Percentiles rank a stretch among this genome's conserved stretches.
These are phyloP conservation scores for Polymyxa betae DNA, from an alignment of 208 protist species.

Conservation along the genomic window DNA sequence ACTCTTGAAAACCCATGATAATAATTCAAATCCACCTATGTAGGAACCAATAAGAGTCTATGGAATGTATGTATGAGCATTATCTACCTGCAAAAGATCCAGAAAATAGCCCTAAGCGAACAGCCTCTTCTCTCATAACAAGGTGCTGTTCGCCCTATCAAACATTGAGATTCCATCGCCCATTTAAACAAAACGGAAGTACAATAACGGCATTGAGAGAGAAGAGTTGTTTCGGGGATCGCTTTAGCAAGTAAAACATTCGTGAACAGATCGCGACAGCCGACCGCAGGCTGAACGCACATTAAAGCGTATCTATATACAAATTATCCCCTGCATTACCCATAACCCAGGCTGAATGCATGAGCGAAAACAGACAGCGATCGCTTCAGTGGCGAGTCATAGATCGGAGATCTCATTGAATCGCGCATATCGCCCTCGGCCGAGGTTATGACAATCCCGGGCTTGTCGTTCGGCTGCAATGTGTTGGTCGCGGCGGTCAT, in stretches of 20 bases:
- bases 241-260: neutral
- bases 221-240: neutral
- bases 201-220: slow-evolving; percentile 7
- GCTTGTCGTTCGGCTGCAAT: too few species aligned
- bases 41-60: neutral
- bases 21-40: slow-evolving; percentile 33
- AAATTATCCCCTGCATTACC: too few species aligned
- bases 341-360: neutral
- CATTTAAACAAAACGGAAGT: neutral
- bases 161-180: neutral
- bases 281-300: neutral
- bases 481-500: too few species aligned
- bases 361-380: neutral
- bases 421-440: too few species aligned
- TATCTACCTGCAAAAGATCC: slow-evolving; percentile 18
- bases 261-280: neutral
- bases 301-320: neutral
- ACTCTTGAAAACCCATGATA: neutral
- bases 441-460: too few species aligned
- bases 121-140: slow-evolving; percentile 18
- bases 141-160: slow-evolving; percentile 9
- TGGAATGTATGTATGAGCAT: neutral
- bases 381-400: neutral
- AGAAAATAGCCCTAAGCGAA: slow-evolving; percentile 33
- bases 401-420: too few species aligned